Conservation (phyloP, 208 protist species). For the Leishmania major region DNA sequence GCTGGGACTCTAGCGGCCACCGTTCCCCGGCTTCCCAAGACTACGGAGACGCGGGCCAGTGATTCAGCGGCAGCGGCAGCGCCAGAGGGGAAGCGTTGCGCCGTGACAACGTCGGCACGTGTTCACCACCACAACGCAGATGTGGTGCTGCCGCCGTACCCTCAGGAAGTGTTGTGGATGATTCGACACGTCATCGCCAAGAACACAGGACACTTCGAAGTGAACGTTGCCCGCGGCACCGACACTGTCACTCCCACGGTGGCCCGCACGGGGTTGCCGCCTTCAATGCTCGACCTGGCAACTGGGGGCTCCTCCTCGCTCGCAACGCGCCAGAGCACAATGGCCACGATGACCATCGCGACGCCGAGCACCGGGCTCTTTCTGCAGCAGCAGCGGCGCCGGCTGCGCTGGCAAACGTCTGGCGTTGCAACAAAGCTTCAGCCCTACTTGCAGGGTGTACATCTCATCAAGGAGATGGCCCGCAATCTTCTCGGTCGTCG, state of each 20-base stretch:
- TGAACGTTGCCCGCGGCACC: slow-evolving; percentile 29
- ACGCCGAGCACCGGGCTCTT: slow-evolving; percentile 30
- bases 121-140: slow-evolving; percentile 1
- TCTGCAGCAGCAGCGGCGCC: slow-evolving; percentile 31
- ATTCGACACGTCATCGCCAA: slow-evolving; percentile 28
- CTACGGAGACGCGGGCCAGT: neutral
- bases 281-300: slow-evolving; percentile 20
- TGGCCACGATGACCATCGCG: slow-evolving; percentile 23
- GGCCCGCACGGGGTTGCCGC: neutral
- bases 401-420: slow-evolving; percentile 13
- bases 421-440: slow-evolving; percentile 11
- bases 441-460: slow-evolving; percentile 25
- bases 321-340: slow-evolving; percentile 6
- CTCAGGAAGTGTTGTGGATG: slow-evolving; percentile 29
- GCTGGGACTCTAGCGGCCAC: slow-evolving; percentile 2
- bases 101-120: slow-evolving; percentile 1
- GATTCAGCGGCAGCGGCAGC: slow-evolving; percentile 7
- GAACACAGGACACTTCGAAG: slow-evolving; percentile 34
- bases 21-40: slow-evolving; percentile 3
- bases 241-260: slow-evolving; percentile 22
- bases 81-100: neutral
- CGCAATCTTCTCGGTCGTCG: slow-evolving; percentile 16
- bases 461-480: slow-evolving; percentile 26
- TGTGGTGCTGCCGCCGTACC: slow-evolving; percentile 21
- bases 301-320: slow-evolving; percentile 18